Base-by-base conservation (phyloP, 169 alveolate species). In the Sarcocystis neurona region DNA sequence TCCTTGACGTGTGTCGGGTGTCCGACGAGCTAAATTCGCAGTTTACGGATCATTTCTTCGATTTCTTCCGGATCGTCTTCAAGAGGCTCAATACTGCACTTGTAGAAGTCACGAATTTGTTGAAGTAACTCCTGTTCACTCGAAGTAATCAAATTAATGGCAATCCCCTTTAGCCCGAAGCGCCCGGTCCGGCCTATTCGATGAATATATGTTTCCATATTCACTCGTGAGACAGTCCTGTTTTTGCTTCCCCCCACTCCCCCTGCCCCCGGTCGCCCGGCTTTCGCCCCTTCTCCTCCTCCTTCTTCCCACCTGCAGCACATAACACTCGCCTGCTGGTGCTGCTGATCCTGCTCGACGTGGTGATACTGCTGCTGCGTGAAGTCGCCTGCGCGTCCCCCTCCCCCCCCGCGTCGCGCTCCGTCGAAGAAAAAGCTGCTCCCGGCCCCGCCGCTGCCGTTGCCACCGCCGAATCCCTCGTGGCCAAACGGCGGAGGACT, bases 111-210 rank as follows among this genome's bases (percentile, higher is more conserved):
- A 46, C 90, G 74, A 20, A 87, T 79, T 72, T 82, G 87, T 0
- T 89, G 84, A 20, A 85, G 32, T 32, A 84, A 72, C 2, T 32
- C 58, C 44, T 39, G 34, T 46, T 87, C 92, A 5, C 48, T 78
- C 44, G 91, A 92, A 2, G 94, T 89, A 20, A 97, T 90, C 93
- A 95, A 90, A 89, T 94, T 97, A 70, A 98, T 94, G 10, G 99
- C 99, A 89, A 98, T 96, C 74, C 99, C 99, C 94, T 95, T 95
- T 34, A 96, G 93, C 27, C 99, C 99, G 87, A 97, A 98, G 92
- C 99, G 95, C 23, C 99, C 99, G 4, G 99, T 97, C 88, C 99
- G 97, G 53, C 99, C 99, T 53, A 98, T 97, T 80, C 99, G 96
- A 90, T 98, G 99, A 43, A 98, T 90, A 87, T 98, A 98, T 32